Conservation (phyloP, 2,329 filamentous ascomycete genomes). For the Epichloe amarillans region DNA sequence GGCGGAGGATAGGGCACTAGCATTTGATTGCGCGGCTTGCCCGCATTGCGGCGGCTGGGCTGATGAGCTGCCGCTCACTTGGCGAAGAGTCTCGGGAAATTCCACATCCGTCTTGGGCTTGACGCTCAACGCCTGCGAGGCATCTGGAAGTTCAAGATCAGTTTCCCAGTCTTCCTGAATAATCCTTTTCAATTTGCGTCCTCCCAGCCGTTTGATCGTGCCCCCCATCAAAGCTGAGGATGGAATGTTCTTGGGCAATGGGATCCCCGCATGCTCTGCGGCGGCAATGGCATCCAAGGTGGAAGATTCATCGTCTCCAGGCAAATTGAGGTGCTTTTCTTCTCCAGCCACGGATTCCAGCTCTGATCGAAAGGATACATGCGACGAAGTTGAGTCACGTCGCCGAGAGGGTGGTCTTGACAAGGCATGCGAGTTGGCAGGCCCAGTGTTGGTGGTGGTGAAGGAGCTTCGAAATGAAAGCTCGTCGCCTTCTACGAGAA, state of each 20-base stretch:
- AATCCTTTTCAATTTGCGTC: conserved; percentile 56
- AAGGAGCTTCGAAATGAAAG: conserved; percentile 41
- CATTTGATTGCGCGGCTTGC: conserved; percentile 16
- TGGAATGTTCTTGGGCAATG: conserved; percentile 74
- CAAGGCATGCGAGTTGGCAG: conserved; percentile 3
- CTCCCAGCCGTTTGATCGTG: conserved; percentile 80
- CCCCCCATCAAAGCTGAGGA: conserved; percentile 87
- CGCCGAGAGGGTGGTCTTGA: conserved; percentile 28
- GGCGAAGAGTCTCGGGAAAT: conserved; percentile 56
- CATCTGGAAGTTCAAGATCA: conserved; percentile 56
- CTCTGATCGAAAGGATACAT: conserved; percentile 70
- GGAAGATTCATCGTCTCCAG: conserved; percentile 72
- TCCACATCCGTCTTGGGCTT: conserved; percentile 46
- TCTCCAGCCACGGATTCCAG: conserved; percentile 63
- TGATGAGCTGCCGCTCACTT: conserved; percentile 46
- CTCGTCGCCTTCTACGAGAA: conserved; percentile 52
- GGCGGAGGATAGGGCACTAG: conserved; percentile 27
- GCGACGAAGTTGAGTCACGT: conserved; percentile 70
- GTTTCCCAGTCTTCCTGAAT: conserved; percentile 73
- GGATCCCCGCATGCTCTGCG: conserved; percentile 80
- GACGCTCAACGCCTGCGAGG: conserved; percentile 47
- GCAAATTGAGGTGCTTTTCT: conserved; percentile 75
- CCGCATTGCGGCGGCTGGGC: conserved; percentile 13
- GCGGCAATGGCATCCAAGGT: conserved; percentile 77
- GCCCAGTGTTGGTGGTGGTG: conserved; percentile 22